phyloP scores from a whole-genome alignment of 2,329 filamentous ascomycete species.

The Scytalidium lignicola region DNA sequence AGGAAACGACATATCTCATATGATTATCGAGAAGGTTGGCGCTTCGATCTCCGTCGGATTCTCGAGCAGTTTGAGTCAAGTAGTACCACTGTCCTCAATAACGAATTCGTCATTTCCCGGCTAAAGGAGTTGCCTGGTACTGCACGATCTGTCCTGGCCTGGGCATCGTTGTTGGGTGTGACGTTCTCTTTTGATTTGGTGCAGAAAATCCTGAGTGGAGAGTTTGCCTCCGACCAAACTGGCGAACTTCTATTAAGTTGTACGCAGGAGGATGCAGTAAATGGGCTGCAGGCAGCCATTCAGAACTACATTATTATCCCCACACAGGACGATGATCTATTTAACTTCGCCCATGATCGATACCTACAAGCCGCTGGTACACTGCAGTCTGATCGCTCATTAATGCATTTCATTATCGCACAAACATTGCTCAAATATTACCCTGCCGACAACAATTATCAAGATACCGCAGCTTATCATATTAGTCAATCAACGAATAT shows the following conservation, averaged over 20 bases:
- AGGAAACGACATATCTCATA: conserved; percentile 83
- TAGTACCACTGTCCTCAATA: conserved; percentile 70
- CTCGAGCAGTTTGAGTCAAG: conserved; percentile 77
- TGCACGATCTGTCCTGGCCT: conserved; percentile 69
- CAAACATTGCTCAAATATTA: conserved; percentile 70
- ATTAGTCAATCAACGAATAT: conserved; percentile 70
- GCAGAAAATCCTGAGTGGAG: conserved; percentile 67
- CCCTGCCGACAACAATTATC: conserved; percentile 50
- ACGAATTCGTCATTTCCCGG: conserved; percentile 71
- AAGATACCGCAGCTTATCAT: conserved; percentile 72
- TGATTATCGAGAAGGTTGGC: conserved; percentile 78
- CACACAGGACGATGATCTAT: conserved; percentile 75
- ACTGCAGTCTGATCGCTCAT: conserved; percentile 61
- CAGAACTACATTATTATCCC: conserved; percentile 73
- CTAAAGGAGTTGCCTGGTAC: conserved; percentile 67
- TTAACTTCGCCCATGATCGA: conserved; percentile 79
- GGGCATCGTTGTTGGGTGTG: conserved; percentile 74
- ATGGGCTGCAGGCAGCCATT: conserved; percentile 73
- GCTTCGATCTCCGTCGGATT: conserved; percentile 74
- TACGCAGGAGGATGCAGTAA: conserved; percentile 61
- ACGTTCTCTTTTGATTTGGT: conserved; percentile 77
- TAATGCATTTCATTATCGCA: conserved; percentile 85
- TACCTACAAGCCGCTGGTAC: conserved; percentile 68
- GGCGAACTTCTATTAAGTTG: conserved; percentile 36
- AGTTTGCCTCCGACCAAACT: conserved; percentile 50